Evolutionary conservation across 306 rosid species (phyloP), one percentile per base, ranked within the genome.

Genomic region (Prunus padus): DNA sequence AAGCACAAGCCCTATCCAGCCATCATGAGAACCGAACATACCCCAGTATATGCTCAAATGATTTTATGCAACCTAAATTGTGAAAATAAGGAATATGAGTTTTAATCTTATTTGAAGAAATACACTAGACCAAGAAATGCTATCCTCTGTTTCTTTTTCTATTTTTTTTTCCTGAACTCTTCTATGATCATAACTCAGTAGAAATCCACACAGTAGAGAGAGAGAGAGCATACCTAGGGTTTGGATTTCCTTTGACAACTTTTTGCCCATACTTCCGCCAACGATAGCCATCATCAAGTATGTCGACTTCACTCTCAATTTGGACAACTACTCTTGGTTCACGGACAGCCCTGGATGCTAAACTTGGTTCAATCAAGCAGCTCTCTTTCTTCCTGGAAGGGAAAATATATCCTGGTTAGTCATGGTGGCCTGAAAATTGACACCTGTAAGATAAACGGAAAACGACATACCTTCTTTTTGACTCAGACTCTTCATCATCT

Each of bases 221-320:
- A 18, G 5, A 18, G 23, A 77, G 64, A 75, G 62, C 13, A 44
- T 83, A 93, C 98, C 98, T 93, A 1, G 98, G 98, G 64, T 93
- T 93, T 74, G 98, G 93, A 79, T 93, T 93, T 85, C 98, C 98
- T 77, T 93, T 91, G 76, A 93, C 97, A 77, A 93, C 96, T 72
- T 93, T 93, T 70, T 91, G 96, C 26, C 98, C 98, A 77, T 91
- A 91, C 82, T 91, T 93, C 42, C 98, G 88, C 98, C 98, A 93
- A 51, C 97, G 97, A 60, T 93, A 93, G 54, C 96, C 98, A 72
- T 91, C 98, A 46, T 93, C 98, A 76, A 93, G 96, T 69, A 91
- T 87, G 85, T 89, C 98, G 0, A 88, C 72, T 7, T 89, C 94
- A 64, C 90, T 88, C 86, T 91, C 94, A 37, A 89, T 91, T 82